These are phyloP conservation scores for Lagenaria siceraria DNA, from an alignment of 306 rosid genomes.

Conservation along the genomic window DNA sequence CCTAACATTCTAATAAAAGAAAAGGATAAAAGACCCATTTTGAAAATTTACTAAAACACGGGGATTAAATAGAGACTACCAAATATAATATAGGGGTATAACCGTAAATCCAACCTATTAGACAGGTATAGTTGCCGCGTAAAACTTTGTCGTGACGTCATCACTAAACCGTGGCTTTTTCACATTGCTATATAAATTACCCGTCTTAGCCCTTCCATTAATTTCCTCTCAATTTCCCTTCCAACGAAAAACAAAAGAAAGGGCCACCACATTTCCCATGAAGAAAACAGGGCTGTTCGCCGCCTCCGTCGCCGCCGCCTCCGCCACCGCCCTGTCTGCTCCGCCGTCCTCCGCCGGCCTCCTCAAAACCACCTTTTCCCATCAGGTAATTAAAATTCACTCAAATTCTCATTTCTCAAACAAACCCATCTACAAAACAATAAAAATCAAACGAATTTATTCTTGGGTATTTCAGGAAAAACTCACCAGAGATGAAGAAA, in stretches of 20 bases:
- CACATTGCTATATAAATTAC: neutral
- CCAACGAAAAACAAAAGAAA: neutral
- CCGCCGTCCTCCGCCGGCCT: conserved; percentile 7
- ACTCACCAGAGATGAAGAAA: conserved; percentile 2
- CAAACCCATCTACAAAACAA: neutral
- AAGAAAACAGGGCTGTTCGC: conserved; percentile 29
- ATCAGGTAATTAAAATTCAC: conserved; percentile 19
- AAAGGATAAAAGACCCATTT: no score
- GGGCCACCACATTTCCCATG: conserved; percentile 5
- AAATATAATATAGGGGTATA: neutral
- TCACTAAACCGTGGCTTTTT: neutral
- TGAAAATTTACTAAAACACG: no score
- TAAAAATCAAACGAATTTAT: neutral
- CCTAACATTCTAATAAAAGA: no score
- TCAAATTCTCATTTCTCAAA: neutral
- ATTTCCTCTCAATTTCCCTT: conserved; percentile 1
- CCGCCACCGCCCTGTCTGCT: conserved; percentile 19
- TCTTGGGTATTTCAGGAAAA: conserved; percentile 14
- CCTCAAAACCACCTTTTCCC: conserved; percentile 9
- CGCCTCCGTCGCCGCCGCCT: conserved; percentile 29
- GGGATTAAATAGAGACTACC: no score
- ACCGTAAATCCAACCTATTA: neutral
- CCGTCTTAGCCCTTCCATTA: neutral
- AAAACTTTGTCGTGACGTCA: neutral
- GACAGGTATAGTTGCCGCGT: conserved; percentile 20